Evolutionary conservation across 2,329 filamentous ascomycete genomes (phyloP).

Genomic region (Botrytis elliptica): DNA sequence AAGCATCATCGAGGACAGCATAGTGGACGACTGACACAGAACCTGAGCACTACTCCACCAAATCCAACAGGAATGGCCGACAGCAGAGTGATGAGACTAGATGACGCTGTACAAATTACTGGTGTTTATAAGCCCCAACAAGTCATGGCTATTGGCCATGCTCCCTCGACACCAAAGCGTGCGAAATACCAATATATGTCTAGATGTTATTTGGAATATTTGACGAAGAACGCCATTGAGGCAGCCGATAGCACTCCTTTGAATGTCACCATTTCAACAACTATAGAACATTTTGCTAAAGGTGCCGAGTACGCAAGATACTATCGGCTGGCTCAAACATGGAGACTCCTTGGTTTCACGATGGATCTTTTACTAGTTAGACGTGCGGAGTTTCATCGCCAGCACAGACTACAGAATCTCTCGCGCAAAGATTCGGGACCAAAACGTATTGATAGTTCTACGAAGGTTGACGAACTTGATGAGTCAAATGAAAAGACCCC

Average conservation of each 20-base stretch:
- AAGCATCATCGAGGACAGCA: slow-evolving; percentile 45
- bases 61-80: slow-evolving; percentile 41
- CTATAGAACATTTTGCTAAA: slow-evolving; percentile 56
- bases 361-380: slow-evolving; percentile 53
- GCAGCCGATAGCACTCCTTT: slow-evolving; percentile 18
- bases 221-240: slow-evolving; percentile 37
- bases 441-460: slow-evolving; percentile 26
- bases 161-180: slow-evolving; percentile 52
- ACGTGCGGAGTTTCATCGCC: slow-evolving; percentile 57
- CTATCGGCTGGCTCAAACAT: slow-evolving; percentile 63
- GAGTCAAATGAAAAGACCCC: slow-evolving; percentile 33
- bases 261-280: slow-evolving; percentile 46
- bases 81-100: slow-evolving; percentile 50
- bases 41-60: slow-evolving; percentile 56
- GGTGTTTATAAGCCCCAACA: slow-evolving; percentile 59
- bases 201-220: slow-evolving; percentile 54
- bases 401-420: slow-evolving; percentile 43
- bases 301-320: slow-evolving; percentile 57
- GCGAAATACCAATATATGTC: slow-evolving; percentile 57
- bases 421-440: slow-evolving; percentile 33
- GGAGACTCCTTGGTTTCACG: slow-evolving; percentile 59
- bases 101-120: slow-evolving; percentile 58
- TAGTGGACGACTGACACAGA: slow-evolving; percentile 46
- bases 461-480: slow-evolving; percentile 4
- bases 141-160: slow-evolving; percentile 59